Evolutionary conservation across 2,329 filamentous ascomycete species (phyloP), one percentile per base, ranked within the genome.

Genomic region (Colletotrichum sidae): DNA sequence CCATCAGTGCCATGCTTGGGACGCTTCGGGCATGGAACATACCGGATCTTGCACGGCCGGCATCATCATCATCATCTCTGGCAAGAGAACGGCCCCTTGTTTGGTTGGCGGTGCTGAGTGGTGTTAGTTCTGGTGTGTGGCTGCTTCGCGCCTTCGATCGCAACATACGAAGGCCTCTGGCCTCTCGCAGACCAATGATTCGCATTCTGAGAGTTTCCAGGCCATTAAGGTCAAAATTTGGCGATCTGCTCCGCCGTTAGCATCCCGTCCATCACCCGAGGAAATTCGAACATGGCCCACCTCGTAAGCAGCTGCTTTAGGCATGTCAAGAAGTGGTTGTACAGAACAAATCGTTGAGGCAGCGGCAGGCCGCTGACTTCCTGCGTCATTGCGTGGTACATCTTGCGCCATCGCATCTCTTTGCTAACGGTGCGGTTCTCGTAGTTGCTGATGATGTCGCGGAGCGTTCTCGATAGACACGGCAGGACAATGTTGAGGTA

Each of bases 401-500:
- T 88, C 69, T 80, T 81, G 46, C 82, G 80, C 87, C 88, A 90
- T 58, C 86, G 81, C 41, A 80, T 76, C 66, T 83, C 79, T 58
- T 80, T 82, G 15, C 79, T 77, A 46, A 83, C 68, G 5, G 78
- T 78, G 41, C 78, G 81, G 70, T 88, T 83, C 39, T 86, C 81
- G 69, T 86, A 83, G 72, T 81, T 81, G 8, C 64, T 67, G 45
- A 75, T 81, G 68, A 90, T 88, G 66, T 88, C 86, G 46, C 79
- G 73, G 13, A 90, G 73, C 1, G 83, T 84, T 60, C 78, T 81
- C 56, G 78, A 80, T 15, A 89, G 75, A 60, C 86, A 87, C 0
- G 87, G 87, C 2, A 90, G 77, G 13, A 88, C 69, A 62, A 88
- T 78, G 61, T 85, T 82, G 51, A 90, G 80, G 70, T 88, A 83